Conservation (phyloP, 2,329 filamentous ascomycete genomes). For the Helicocarpus griseus region DNA sequence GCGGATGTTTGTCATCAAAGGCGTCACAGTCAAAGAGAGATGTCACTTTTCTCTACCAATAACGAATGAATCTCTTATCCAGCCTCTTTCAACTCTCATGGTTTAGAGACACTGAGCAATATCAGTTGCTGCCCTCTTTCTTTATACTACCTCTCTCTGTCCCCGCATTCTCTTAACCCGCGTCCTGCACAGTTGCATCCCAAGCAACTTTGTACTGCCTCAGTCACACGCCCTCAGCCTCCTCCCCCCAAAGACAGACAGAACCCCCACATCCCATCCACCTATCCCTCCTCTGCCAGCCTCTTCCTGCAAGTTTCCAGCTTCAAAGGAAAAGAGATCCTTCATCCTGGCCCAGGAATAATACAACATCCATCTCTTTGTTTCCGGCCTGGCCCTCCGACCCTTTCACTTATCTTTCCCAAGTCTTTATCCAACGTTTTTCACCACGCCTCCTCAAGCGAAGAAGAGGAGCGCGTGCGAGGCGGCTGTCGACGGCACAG, state of each 20-base stretch:
- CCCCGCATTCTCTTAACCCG: not conserved
- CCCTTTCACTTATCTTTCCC: not conserved
- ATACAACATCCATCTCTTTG: not conserved
- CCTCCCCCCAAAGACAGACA: not conserved
- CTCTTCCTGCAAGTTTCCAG: not conserved
- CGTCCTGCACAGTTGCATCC: no score
- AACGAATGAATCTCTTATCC: no score
- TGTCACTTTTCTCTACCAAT: no score
- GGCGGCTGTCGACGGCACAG: conserved; percentile 26
- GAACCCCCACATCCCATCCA: not conserved
- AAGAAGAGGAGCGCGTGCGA: conserved; percentile 47
- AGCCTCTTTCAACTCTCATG: no score
- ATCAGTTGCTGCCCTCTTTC: no score
- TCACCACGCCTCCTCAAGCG: conserved; percentile 45
- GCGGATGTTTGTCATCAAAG: no score
- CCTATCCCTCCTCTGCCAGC: no score
- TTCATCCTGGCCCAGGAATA: not conserved
- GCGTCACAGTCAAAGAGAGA: no score
- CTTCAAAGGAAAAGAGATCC: not conserved
- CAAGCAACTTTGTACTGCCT: no score
- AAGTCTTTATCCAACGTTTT: conserved; percentile 6
- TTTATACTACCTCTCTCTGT: not conserved
- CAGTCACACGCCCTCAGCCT: not conserved
- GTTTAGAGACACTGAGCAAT: no score
- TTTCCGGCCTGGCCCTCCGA: not conserved